Evolutionary conservation across 2,329 filamentous ascomycete species (phyloP).

Genomic region (Coniochaeta sp.): DNA sequence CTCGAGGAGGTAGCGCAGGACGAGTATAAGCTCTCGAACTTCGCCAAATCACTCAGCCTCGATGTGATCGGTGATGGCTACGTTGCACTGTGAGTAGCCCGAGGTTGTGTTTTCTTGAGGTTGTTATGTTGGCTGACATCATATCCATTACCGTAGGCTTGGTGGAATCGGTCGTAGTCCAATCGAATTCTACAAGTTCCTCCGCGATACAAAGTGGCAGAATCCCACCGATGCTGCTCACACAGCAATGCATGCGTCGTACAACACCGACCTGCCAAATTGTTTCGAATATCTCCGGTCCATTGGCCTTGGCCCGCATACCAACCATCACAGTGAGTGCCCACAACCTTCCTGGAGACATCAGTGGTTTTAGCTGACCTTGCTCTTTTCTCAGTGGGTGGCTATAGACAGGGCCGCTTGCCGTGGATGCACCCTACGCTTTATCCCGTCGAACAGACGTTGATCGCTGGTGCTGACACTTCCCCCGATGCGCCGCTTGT

Average conservation of each 20-base stretch:
- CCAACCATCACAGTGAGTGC: constrained; percentile 15
- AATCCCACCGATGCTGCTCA: constrained; percentile 17
- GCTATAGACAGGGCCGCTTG: constrained; percentile 23
- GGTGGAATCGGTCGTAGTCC: constrained; percentile 15
- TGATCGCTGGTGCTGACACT: constrained; percentile 19
- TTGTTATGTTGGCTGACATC: not conserved
- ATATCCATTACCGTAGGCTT: not conserved
- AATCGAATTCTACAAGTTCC: constrained; percentile 15
- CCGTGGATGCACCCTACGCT: constrained; percentile 24
- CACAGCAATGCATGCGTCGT: constrained; percentile 5
- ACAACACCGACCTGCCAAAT: constrained; percentile 10
- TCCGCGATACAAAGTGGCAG: constrained; percentile 17
- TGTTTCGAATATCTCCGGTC: constrained; percentile 9
- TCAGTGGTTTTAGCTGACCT: not conserved
- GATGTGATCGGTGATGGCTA: constrained; percentile 18
- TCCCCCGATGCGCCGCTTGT: constrained; percentile 8
- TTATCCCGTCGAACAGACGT: constrained; percentile 20
- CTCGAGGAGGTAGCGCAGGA: constrained; percentile 23
- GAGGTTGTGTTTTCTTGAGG: constrained; percentile 12
- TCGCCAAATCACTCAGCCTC: constrained; percentile 22
- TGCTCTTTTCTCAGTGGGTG: constrained; percentile 12
- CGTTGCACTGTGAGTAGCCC: not conserved
- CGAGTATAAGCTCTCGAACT: constrained; percentile 25
- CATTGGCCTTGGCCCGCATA: constrained; percentile 7
- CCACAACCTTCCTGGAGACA: not conserved